Percentiles rank a stretch among this genome's conserved stretches.
Evolutionary conservation across 805 yeast genomes (phyloP).

Genomic region (Candida stauntonica): DNA sequence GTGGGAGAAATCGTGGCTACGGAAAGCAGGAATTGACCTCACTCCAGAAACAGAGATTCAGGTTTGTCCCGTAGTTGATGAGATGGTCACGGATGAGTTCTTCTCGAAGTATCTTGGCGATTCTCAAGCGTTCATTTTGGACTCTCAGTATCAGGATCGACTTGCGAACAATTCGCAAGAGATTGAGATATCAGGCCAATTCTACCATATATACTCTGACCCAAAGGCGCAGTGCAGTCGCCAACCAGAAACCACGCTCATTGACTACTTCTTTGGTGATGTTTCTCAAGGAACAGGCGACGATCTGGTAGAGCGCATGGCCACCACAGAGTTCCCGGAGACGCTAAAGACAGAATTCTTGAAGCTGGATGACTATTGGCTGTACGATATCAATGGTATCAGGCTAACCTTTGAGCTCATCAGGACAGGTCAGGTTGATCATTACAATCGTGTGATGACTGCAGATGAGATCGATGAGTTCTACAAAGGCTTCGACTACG

Average conservation of each 20-base stretch:
- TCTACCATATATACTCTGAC: constrained; percentile 12
- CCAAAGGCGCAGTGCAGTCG: constrained; percentile 10
- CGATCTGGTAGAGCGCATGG: not conserved
- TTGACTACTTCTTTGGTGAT: constrained; percentile 18
- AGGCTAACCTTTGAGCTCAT: constrained; percentile 42
- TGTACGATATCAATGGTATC: constrained; percentile 34
- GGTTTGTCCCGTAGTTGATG: constrained; percentile 2
- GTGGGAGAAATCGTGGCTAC: constrained; percentile 3
- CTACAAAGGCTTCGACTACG: constrained; percentile 5
- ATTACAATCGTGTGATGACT: constrained; percentile 27
- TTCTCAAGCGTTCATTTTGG: constrained; percentile 12
- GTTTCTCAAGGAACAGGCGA: not conserved
- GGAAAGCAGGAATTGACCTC: constrained; percentile 3
- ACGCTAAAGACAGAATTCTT: not conserved
- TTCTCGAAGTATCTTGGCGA: constrained; percentile 11
- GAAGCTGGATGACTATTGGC: constrained; percentile 12
- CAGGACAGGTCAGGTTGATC: constrained; percentile 36
- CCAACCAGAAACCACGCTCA: constrained; percentile 9
- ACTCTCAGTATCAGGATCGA: constrained; percentile 15
- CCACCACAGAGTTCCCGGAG: too few species aligned
- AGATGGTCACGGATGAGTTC: not conserved
- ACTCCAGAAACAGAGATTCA: not conserved
- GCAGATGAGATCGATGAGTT: not conserved
- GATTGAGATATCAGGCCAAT: constrained; percentile 13
- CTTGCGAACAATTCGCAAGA: constrained; percentile 3